A percentile compares a stretch with the other conserved stretches of the same genome.
phyloP scores from a whole-genome alignment of 331 rosid species.

The Quercus phellos region DNA sequence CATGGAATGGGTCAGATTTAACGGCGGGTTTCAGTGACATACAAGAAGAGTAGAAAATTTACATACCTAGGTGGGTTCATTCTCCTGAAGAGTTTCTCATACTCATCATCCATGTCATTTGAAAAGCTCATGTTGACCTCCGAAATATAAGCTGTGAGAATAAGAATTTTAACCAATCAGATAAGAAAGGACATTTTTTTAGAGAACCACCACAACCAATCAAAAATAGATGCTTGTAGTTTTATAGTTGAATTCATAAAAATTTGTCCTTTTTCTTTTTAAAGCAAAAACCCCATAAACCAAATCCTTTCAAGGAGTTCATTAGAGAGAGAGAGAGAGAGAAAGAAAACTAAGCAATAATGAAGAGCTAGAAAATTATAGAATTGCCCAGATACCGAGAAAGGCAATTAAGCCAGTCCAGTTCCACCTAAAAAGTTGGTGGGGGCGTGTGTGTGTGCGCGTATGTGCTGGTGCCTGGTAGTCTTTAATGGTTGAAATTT shows the following conservation, averaged over 20 bases:
- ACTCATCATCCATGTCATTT: slow-evolving; percentile 78
- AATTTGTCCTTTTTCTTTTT: neutral
- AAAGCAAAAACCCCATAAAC: neutral
- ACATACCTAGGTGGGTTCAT: slow-evolving; percentile 89
- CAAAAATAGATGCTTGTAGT: slow-evolving; percentile 15
- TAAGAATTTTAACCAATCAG: slow-evolving; percentile 35
- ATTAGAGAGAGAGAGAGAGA: neutral
- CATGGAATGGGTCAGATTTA: slow-evolving; percentile 4
- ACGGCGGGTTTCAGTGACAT: slow-evolving; percentile 10
- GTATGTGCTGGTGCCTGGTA: slow-evolving; percentile 6
- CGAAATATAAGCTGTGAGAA: slow-evolving; percentile 45
- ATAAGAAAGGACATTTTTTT: slow-evolving; percentile 22
- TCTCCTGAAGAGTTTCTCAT: slow-evolving; percentile 80
- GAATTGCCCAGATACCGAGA: slow-evolving; percentile 31
- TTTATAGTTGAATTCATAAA: neutral
- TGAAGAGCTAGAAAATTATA: slow-evolving; percentile 23
- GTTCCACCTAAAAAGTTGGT: slow-evolving; percentile 4
- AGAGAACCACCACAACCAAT: slow-evolving; percentile 37
- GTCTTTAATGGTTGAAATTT: slow-evolving; percentile 23
- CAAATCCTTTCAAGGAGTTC: neutral
- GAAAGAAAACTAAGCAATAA: slow-evolving; percentile 25
- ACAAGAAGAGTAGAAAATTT: slow-evolving; percentile 12
- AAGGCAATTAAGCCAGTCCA: slow-evolving; percentile 17
- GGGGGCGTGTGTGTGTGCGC: slow-evolving; percentile 19
- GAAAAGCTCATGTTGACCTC: slow-evolving; percentile 77